Base-by-base conservation (phyloP, 768 basidiomycete species). In the Erythrobasidium yunnanense region DNA sequence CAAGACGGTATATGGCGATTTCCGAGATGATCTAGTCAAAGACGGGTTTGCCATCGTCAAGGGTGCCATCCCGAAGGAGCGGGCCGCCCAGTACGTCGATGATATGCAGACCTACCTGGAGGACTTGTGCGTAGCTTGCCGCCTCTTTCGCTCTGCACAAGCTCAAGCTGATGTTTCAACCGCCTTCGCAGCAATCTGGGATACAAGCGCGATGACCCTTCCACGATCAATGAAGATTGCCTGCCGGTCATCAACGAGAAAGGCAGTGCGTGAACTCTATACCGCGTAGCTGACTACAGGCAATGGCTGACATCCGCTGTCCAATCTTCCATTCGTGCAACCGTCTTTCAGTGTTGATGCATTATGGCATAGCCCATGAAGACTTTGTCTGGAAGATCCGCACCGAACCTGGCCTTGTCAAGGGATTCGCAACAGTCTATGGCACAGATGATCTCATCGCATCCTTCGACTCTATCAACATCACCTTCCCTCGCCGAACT, bases 41-140 rank as follows among this genome's bases (percentile, higher is more conserved):
- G 66, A 68, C 33, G 71, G 69, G n/a, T 75, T 63, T 67, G 69
- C 68, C 42, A 67, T 75, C 23, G 63, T 76, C 7, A 74, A 74
- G 23, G 56, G 60, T 25, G 70, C 74, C 23, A 69, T 76, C 23
- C 68, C 73, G 0, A 33, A 68, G 23, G 71, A 68, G 17, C 23
- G 53, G 13, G 72, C 72, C 4, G 67, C 69, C 51, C 45, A 57
- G 13, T 74, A 74, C 63, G 60, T 69, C 25, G 15, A 45, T 15
- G 15, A 55, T 5, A 20, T 45, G 15, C 42, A 45, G 15, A 15
- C 15, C 15, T 45, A 45, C 22, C 42, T 45, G 22, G 42, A 15
- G 29, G 8, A 73, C 71, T 11, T 46, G 70, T 53, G 63, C 25
- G 6, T 76, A 71, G 68, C 65, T 73, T 7, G 71, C n/a, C n/a